Base-by-base conservation (phyloP, 2,329 filamentous ascomycete genomes). In the Pseudonectria buxi region DNA sequence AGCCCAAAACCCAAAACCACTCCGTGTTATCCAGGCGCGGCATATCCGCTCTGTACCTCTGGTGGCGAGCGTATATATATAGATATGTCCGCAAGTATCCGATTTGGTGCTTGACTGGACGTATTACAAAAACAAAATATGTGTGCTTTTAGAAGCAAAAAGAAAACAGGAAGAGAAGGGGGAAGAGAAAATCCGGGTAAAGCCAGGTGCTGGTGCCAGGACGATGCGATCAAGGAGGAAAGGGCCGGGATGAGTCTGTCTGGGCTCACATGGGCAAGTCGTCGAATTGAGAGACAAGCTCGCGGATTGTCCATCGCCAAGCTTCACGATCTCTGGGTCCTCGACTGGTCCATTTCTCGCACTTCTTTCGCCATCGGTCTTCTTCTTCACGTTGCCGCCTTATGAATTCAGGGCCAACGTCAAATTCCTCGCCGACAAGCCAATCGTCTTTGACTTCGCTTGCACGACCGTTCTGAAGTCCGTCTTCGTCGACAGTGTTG, bases 321-420 rank as follows among this genome's bases (percentile, higher is more conserved):
- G 73, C 68, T 45, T 74, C 73, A 49, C 71, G 69, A 43, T 77
- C 69, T 39, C 71, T 65, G 24, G 67, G 61, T 33, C 74, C 71
- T 45, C 72, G 65, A 33, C 74, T 74, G 45, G 90, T 76, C 92
- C 92, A 98, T 53, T 77, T 81, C 56, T 85, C 82, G 48, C 90
- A 90, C 64, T 89, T 90, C 58, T 81, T 81, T 48, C 83, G 75
- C 92, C 92, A 98, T 42, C 86, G 75, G 31, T 86, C 82, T 64
- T 98, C 92, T 63, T 98, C 92, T 53, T 90, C 87, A 40, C 85
- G 76, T 56, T 96, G 90, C 44, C 89, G 74, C 50, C 82, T 75
- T 44, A 96, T 81, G 56, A 96, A 98, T 59, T 94, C 87, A 3
- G 90, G 92, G 0, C 92, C 92, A 37, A 98, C 87, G 56, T 98